These are phyloP conservation scores for Agarophyton chilense DNA, from an alignment of 23 red algal species.

Conservation along the genomic window DNA sequence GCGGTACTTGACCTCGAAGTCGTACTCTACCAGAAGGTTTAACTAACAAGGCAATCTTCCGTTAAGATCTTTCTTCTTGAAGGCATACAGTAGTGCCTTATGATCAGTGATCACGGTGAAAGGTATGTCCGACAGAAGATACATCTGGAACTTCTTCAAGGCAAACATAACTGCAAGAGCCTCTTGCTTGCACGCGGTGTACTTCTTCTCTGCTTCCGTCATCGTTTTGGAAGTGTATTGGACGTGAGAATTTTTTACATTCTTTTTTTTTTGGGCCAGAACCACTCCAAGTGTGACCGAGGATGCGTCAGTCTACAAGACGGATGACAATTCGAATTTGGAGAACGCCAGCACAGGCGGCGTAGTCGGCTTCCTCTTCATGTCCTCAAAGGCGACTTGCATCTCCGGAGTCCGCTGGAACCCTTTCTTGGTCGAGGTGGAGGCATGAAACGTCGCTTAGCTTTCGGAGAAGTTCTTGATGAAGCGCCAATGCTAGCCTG, in stretches of 20 bases:
- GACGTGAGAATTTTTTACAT: no score
- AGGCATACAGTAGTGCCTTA: constrained; percentile 1
- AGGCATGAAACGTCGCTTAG: no score
- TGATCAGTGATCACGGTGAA: constrained; percentile 20
- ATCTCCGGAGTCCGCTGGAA: no score
- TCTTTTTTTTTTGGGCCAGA: no score
- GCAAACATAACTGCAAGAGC: constrained; percentile 14
- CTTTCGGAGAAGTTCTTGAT: constrained; percentile 30
- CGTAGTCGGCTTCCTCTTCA: constrained; percentile 20
- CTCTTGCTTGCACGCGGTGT: background rate
- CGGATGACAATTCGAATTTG: background rate
- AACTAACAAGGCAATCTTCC: constrained; percentile 8
- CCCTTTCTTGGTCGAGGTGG: no score
- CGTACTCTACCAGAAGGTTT: constrained; percentile 21
- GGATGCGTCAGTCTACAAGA: background rate
- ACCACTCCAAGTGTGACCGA: background rate
- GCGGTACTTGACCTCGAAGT: no score
- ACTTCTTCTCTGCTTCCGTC: no score
- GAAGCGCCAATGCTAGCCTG: constrained; percentile 10
- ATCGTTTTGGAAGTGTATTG: no score
- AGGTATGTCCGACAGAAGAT: background rate
- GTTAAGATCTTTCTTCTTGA: constrained; percentile 34
- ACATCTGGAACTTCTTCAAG: constrained; percentile 32
- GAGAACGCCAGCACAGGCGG: constrained; percentile 15
- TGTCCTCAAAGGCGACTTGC: constrained; percentile 4